phyloP scores from a whole-genome alignment of 2,329 filamentous ascomycete genomes.

The Stachybotrys chlorohalonatus region DNA sequence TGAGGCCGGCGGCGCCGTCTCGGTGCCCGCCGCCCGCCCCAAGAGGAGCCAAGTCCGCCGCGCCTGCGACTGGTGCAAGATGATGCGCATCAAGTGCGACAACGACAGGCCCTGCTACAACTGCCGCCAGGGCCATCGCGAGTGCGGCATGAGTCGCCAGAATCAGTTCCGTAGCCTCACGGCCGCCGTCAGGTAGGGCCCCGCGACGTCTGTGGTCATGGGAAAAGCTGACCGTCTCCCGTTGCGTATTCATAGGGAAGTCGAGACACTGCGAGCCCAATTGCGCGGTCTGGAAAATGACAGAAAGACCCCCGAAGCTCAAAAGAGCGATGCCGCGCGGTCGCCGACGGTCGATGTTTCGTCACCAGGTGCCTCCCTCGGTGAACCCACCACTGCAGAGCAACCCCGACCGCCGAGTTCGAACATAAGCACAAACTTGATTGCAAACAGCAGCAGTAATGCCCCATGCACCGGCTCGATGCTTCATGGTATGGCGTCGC shows the following conservation, averaged over 20 bases:
- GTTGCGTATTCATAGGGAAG: conserved; percentile 7
- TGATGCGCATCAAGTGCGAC: conserved; percentile 18
- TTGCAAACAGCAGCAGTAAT: not conserved
- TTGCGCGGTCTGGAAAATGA: conserved; percentile 10
- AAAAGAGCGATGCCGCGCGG: not conserved
- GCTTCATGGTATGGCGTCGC: conserved; percentile 11
- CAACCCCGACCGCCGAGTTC: not conserved
- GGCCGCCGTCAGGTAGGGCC: conserved; percentile 11
- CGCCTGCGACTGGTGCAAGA: conserved; percentile 20
- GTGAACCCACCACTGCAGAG: not conserved
- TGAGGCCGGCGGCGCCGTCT: not conserved
- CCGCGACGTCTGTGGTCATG: not conserved
- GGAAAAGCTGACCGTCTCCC: not conserved
- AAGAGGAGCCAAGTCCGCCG: conserved; percentile 19
- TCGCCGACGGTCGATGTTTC: not conserved
- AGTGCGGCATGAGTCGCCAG: conserved; percentile 12
- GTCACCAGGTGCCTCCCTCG: not conserved
- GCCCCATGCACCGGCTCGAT: not conserved
- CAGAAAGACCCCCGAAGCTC: conserved; percentile 1
- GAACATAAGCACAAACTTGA: not conserved
- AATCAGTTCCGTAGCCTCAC: conserved; percentile 16
- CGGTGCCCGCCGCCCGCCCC: conserved; percentile 4
- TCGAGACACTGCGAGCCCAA: conserved; percentile 11
- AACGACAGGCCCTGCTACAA: conserved; percentile 15
- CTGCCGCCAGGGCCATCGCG: conserved; percentile 13